Evolutionary conservation across 2,329 filamentous ascomycete species (phyloP), one percentile per base, ranked within the genome.

Genomic region (Fusarium floridanum): DNA sequence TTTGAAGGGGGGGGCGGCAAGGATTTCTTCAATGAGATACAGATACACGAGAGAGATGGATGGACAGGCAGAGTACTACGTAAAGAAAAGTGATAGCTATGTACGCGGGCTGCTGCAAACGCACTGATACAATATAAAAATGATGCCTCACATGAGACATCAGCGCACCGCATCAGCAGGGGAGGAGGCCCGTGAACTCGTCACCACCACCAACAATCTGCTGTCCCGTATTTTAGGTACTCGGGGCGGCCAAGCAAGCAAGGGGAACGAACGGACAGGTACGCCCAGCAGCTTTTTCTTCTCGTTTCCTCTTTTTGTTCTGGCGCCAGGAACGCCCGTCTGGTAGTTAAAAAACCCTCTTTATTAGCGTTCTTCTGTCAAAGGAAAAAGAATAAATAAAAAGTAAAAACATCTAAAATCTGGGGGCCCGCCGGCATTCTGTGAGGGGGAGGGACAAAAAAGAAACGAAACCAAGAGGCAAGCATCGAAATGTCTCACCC

Each of bases 281-380:
- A 32, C n/a, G 27, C 32, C 57, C 22, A 41, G 14, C 12, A 8
- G 22, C 20, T 37, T 29, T 29, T 20, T 12, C 32, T 14, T 41
- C n/a, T 34, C 32, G 32, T 34, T 11, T 39, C 59, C 45, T 41
- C 27, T 48, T 56, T 56, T 37, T 29, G 59, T 61, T 34, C 64
- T 63, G 67, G 67, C 67, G 69, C 37, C 69, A 71, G 68, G 68
- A 71, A 71, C 68, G 37, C 66, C 64, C 63, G 61, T 17, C n/a
- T 22, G n/a, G 14, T 43, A 34, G 39, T 48, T 48, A 4, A 12
- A 45, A n/a, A 27, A 29, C 24, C 39, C n/a, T n/a, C 6, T 17
- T 29, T 61, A 34, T 29, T 61, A 34, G 56, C 56, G 56, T 24
- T 24, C 11, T 32, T 22, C 53, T 59, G n/a, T 32, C 29, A 29